phyloP scores from a whole-genome alignment of 2,329 filamentous ascomycete species.

The Diaporthe destruens region DNA sequence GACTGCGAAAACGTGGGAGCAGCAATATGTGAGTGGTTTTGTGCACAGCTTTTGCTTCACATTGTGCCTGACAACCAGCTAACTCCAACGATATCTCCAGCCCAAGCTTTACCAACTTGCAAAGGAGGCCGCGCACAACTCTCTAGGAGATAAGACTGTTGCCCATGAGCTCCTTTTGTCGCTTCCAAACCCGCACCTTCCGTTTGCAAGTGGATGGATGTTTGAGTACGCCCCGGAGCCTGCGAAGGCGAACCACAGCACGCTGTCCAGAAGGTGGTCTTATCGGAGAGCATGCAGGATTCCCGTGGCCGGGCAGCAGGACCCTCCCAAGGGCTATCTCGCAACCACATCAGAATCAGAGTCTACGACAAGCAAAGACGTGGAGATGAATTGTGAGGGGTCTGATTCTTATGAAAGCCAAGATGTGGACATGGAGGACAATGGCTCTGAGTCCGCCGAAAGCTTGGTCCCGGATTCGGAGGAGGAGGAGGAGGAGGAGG shows the following conservation, averaged over 20 bases:
- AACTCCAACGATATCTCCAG: background rate
- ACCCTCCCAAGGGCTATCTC: background rate
- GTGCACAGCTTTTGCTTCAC: background rate
- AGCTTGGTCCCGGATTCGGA: background rate
- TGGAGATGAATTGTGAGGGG: background rate
- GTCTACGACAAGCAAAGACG: background rate
- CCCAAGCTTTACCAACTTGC: conserved; percentile 16
- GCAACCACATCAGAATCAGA: background rate
- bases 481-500: background rate
- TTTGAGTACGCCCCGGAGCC: conserved; percentile 19
- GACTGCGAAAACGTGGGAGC: background rate
- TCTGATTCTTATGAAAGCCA: background rate
- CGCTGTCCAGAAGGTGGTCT: conserved; percentile 18
- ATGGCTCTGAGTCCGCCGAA: background rate
- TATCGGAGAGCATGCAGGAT: conserved; percentile 28
- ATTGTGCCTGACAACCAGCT: background rate
- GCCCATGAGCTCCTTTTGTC: conserved; percentile 1
- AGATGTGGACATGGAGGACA: background rate
- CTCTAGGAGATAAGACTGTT: background rate
- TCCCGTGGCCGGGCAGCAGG: background rate
- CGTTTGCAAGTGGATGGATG: conserved; percentile 22
- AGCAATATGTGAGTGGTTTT: conserved; percentile 23
- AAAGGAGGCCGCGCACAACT: background rate
- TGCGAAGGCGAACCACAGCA: background rate
- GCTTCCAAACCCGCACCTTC: background rate